These are phyloP conservation scores for Debaryomycetaceae sp. DNA, from an alignment of 1,139 yeast genomes.

Conservation along the genomic window DNA sequence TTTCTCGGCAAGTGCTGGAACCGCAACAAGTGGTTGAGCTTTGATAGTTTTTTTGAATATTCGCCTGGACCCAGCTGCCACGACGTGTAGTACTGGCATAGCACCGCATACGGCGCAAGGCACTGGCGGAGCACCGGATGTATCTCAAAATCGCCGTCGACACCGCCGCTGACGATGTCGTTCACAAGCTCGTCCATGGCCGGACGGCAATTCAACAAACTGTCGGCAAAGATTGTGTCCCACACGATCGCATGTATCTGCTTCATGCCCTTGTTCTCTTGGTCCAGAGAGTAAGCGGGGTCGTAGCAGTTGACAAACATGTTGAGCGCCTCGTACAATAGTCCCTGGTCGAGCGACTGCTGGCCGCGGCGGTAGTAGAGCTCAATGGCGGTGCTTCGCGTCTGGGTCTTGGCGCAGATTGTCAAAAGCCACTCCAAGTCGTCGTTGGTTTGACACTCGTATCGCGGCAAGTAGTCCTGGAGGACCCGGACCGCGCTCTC, in stretches of 20 bases:
- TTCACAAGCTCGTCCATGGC: conserved; percentile 46
- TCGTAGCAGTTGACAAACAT: conserved; percentile 62
- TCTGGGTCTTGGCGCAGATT: conserved; percentile 32
- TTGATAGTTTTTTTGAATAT: conserved; percentile 12
- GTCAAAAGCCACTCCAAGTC: conserved; percentile 76
- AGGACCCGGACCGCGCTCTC: conserved; percentile 33
- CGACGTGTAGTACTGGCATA: conserved; percentile 36
- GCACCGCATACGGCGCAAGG: conserved; percentile 62
- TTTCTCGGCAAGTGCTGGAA: conserved; percentile 58
- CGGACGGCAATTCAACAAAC: conserved; percentile 42
- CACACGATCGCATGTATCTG: conserved; percentile 31
- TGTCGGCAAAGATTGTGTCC: conserved; percentile 48
- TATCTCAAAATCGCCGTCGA: conserved; percentile 21
- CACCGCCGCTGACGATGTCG: conserved; percentile 36
- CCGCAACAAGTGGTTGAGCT: conserved; percentile 42
- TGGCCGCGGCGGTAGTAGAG: conserved; percentile 34
- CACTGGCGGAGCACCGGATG: conserved; percentile 57
- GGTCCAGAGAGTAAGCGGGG: conserved; percentile 11
- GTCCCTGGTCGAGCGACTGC: conserved; percentile 32
- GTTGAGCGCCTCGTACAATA: conserved; percentile 54
- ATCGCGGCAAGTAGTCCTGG: conserved; percentile 50
- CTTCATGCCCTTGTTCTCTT: conserved; percentile 21
- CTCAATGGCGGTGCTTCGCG: conserved; percentile 43
- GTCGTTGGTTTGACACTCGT: conserved; percentile 51
- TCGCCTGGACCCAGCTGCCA: conserved; percentile 15